Base-by-base conservation (phyloP, 2,329 filamentous ascomycete species). In the Ascochyta rabiei region DNA sequence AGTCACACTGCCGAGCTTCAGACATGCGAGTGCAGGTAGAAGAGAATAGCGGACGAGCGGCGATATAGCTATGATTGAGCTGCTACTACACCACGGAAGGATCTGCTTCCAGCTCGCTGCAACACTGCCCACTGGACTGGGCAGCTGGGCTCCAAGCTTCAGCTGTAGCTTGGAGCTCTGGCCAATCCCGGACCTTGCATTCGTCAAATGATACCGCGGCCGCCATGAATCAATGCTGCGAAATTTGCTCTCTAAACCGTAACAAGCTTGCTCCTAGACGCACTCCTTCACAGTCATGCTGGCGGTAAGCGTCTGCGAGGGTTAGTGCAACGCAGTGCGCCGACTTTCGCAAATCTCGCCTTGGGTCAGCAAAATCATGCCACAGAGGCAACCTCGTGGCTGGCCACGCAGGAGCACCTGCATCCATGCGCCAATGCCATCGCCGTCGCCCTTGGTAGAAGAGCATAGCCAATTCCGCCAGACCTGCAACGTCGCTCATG, bases 181-280 rank as follows among this genome's bases (percentile, higher is more conserved):
- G 21, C 53, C 53, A 50, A 56, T 56, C 47, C 53, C 42, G 41
- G 34, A 37, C 46, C 33, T 50, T 51, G 48, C 50, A 56, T 56
- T 56, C 41, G 49, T 41, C 50, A 50, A 57, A 53, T 53, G 52
- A 54, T 30, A 49, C 47, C 55, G 49, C 55, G 55, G 55, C 53
- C 53, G 43, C 43, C 48, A 56, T 56, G 53, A 51, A 16, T 56
- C 53, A 54, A 56, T 56, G 47, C 52, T 50, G 52, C 42, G 37
- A 56, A 56, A 56, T 51, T 56, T 56, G 46, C 42, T 42, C 47
- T 47, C 47, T 51, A 49, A 35, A 54, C 40, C 51, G 40, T 34
- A 54, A 54, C 52, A 54, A 49, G 52, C 52, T 46, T 54, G 46
- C 38, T 54, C 52, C 52, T 54, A 49, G 52, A 45, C 46, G 46